Evolutionary conservation across 106 monocot species (phyloP).

Genomic region (Dioscorea dumetorum): DNA sequence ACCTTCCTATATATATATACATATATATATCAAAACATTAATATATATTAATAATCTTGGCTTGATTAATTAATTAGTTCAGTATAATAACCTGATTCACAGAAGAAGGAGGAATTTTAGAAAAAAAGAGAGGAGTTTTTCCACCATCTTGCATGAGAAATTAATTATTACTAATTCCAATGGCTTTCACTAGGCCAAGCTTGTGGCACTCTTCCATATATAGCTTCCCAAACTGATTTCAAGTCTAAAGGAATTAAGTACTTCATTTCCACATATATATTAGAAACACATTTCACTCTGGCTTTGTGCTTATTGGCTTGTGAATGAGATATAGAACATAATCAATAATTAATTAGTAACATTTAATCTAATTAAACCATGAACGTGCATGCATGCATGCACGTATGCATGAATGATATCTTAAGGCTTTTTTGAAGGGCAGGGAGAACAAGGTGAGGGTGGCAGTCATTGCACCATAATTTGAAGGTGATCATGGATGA

Average conservation of each 20-base stretch:
- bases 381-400: no score
- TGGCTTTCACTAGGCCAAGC: slow-evolving; percentile 5
- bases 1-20: neutral
- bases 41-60: neutral
- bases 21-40: neutral
- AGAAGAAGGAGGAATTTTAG: slow-evolving; percentile 5
- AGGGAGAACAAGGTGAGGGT: no score
- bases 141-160: slow-evolving; percentile 11
- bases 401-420: no score
- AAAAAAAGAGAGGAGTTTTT: neutral
- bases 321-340: slow-evolving; percentile 20
- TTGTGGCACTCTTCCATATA: slow-evolving; percentile 9
- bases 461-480: no score
- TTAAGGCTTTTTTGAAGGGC: no score
- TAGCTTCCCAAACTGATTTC: slow-evolving; percentile 7
- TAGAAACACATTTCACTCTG: neutral
- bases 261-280: neutral
- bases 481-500: no score
- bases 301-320: neutral
- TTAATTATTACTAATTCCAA: slow-evolving; percentile 19
- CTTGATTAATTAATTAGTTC: neutral
- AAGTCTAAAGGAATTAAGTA: slow-evolving; percentile 3
- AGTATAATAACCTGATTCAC: slow-evolving; percentile 6
- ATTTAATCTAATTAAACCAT: no score
- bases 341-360: no score